Conservation (phyloP, 148 eudicot genomes). For the Chenopodium berlandieri region DNA sequence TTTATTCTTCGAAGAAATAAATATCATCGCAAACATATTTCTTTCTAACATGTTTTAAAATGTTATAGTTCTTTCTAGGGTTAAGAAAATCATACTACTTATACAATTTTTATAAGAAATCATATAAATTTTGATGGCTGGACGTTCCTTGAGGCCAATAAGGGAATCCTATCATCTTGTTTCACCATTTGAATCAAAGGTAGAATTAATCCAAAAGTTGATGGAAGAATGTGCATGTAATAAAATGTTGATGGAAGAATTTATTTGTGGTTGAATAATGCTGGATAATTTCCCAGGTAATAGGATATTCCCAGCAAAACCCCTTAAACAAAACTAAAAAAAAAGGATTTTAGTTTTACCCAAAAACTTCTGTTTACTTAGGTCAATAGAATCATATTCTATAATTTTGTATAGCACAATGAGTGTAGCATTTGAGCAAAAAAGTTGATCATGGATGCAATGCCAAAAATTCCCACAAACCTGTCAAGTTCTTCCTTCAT, state of each 20-base stretch:
- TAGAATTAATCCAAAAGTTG: background rate
- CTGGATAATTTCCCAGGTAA: background rate
- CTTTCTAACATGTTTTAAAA: no score
- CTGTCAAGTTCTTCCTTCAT: conserved; percentile 88
- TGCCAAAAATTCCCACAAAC: conserved; percentile 24
- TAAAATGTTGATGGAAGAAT: background rate
- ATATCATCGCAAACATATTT: background rate
- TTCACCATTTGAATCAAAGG: background rate
- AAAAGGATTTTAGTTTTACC: background rate
- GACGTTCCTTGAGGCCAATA: background rate
- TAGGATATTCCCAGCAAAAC: background rate
- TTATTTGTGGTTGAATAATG: background rate
- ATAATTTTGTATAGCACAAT: background rate
- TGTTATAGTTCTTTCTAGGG: background rate
- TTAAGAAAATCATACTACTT: background rate
- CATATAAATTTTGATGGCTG: background rate
- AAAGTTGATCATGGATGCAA: background rate
- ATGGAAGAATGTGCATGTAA: background rate
- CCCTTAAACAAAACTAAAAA: background rate
- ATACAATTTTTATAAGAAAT: background rate
- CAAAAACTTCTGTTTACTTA: background rate
- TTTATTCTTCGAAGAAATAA: background rate
- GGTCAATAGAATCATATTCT: background rate
- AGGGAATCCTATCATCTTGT: background rate
- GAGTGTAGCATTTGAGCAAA: background rate